Conservation (phyloP, 257 asterid genomes). For the Solanum chilense region DNA sequence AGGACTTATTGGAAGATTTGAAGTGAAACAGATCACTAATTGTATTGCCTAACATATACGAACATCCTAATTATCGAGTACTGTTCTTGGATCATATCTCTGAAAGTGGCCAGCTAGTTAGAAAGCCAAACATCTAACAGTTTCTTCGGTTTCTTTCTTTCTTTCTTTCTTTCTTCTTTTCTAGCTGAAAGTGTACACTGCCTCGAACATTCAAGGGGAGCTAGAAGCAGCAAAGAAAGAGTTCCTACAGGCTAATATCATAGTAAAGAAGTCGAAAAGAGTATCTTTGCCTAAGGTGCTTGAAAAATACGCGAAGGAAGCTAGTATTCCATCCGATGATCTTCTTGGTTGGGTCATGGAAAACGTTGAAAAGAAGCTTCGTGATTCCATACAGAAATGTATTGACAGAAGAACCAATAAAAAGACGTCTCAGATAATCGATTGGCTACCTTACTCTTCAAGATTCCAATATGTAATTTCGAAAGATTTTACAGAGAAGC, state of each 20-base stretch:
- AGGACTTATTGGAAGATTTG: neutral
- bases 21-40: neutral
- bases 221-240: slow-evolving; percentile 41
- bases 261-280: slow-evolving; percentile 33
- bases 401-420: slow-evolving; percentile 12
- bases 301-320: slow-evolving; percentile 45
- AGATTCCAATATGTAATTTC: slow-evolving; percentile 42
- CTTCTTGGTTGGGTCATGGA: slow-evolving; percentile 34
- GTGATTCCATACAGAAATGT: slow-evolving; percentile 31
- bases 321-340: slow-evolving; percentile 25
- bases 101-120: neutral
- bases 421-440: slow-evolving; percentile 31
- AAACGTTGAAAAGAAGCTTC: slow-evolving; percentile 35
- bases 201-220: slow-evolving; percentile 32
- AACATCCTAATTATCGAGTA: neutral
- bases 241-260: slow-evolving; percentile 39
- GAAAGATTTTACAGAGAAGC: slow-evolving; percentile 32
- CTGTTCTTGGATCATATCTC: neutral
- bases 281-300: slow-evolving; percentile 35
- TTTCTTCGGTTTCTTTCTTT: neutral
- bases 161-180: neutral
- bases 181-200: slow-evolving; percentile 45
- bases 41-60: neutral
- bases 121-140: neutral
- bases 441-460: slow-evolving; percentile 47